phyloP scores from a whole-genome alignment of 1,139 yeast genomes.

The Pneumocystis oryctolagi region DNA sequence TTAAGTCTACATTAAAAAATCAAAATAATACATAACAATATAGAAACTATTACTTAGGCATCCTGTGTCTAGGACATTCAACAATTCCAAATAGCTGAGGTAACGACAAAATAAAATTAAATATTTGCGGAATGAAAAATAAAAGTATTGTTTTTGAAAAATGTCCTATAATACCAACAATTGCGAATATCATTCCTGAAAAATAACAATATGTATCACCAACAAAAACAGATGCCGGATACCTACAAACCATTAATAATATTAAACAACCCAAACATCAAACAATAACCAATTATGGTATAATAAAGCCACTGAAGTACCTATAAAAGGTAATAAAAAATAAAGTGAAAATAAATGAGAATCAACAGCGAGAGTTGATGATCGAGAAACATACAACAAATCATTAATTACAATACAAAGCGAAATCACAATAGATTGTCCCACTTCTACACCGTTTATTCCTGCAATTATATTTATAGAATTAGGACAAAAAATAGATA shows the following conservation, averaged over 20 bases:
- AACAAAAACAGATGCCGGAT: slow-evolving; percentile 83
- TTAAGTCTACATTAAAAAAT: slow-evolving; percentile 28
- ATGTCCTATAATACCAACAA: slow-evolving; percentile 90
- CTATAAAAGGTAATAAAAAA: slow-evolving; percentile 69
- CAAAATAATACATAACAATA: background rate
- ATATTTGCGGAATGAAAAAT: slow-evolving; percentile 76
- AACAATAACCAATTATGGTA: slow-evolving; percentile 47
- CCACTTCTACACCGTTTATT: slow-evolving; percentile 88
- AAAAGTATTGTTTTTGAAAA: slow-evolving; percentile 81
- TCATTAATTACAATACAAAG: slow-evolving; percentile 62
- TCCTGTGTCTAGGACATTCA: slow-evolving; percentile 89
- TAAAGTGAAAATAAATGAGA: slow-evolving; percentile 73
- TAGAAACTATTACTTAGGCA: slow-evolving; percentile 40
- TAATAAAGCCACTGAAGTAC: slow-evolving; percentile 64
- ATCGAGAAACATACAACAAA: slow-evolving; percentile 43
- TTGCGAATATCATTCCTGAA: slow-evolving; percentile 97
- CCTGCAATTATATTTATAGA: slow-evolving; percentile 96
- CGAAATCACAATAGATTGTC: slow-evolving; percentile 74
- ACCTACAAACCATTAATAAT: slow-evolving; percentile 19
- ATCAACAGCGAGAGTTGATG: slow-evolving; percentile 50
- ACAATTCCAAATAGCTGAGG: slow-evolving; percentile 79
- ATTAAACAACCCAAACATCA: background rate
- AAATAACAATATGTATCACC: slow-evolving; percentile 97
- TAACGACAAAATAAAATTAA: slow-evolving; percentile 73
- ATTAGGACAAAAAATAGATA: slow-evolving; percentile 87